A percentile compares a stretch with the other conserved stretches of the same genome.
Conservation (phyloP, 306 rosid genomes). For the Cercis canadensis region DNA sequence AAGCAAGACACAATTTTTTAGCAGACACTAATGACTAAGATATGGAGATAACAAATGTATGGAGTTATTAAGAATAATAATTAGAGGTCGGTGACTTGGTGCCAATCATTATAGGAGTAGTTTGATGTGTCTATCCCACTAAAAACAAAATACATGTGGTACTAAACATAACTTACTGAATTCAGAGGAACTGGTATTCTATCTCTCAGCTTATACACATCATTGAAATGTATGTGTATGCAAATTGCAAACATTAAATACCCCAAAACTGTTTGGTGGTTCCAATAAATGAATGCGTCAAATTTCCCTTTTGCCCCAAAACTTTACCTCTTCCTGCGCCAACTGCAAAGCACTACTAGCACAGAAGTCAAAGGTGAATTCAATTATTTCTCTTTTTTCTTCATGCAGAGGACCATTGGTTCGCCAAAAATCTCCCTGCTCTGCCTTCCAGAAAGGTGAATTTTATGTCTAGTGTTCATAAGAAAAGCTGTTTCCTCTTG, state of each 20-base stretch:
- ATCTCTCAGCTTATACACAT: background rate
- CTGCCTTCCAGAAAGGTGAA: too few species aligned
- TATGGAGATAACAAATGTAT: too few species aligned
- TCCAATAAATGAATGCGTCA: constrained; percentile 35
- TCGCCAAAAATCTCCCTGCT: too few species aligned
- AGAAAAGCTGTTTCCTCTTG: too few species aligned
- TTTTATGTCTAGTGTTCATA: too few species aligned
- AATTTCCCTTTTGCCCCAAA: constrained; percentile 18
- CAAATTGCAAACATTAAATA: constrained; percentile 29
- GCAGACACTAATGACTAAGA: too few species aligned
- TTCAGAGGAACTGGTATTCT: background rate
- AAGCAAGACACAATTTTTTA: too few species aligned
- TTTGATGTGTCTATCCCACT: constrained; percentile 33
- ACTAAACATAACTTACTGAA: background rate
- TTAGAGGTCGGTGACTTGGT: constrained; percentile 14
- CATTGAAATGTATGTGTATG: too few species aligned
- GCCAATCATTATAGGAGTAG: constrained; percentile 36
- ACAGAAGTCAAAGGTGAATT: background rate
- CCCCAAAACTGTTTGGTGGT: constrained; percentile 38
- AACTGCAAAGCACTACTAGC: background rate
- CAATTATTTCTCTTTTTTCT: background rate
- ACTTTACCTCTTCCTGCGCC: background rate
- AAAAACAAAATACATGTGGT: constrained; percentile 23
- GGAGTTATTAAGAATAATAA: background rate
- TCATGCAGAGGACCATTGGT: background rate